Percentiles rank a stretch among this genome's conserved stretches.
Evolutionary conservation across 768 basidiomycete genomes (phyloP).

Genomic region (Kwoniella europaea): DNA sequence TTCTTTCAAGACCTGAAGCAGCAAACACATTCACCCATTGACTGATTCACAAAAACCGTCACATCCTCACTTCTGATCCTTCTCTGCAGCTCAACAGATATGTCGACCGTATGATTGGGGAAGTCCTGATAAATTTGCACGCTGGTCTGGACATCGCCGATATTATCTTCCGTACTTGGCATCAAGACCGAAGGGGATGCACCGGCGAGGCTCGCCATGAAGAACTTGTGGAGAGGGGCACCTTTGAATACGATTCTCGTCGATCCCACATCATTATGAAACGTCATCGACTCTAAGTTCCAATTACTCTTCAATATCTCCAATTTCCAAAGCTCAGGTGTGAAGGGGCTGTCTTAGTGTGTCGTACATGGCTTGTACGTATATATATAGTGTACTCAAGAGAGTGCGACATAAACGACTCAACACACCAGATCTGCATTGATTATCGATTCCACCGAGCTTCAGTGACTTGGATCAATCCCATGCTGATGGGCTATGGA

Average conservation of each 20-base stretch:
- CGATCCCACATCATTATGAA: conserved; percentile 1
- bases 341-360: too few relatives aligned
- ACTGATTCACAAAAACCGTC: background rate
- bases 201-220: background rate
- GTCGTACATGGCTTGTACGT: too few relatives aligned
- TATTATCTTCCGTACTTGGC: background rate
- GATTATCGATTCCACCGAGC: too few relatives aligned
- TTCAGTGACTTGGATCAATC: too few relatives aligned
- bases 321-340: conserved; percentile 13
- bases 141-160: background rate
- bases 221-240: background rate
- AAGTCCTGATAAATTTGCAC: background rate
- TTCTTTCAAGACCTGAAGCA: background rate
- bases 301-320: conserved; percentile 9
- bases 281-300: conserved; percentile 6
- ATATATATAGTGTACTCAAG: too few relatives aligned
- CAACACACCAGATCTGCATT: too few relatives aligned
- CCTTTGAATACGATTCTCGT: background rate
- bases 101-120: background rate
- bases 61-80: background rate
- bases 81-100: background rate
- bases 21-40: background rate
- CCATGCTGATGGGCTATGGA: too few relatives aligned
- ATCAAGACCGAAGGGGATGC: background rate
- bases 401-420: too few relatives aligned